Evolutionary conservation across 192 early-diverging fungal genomes (phyloP), one percentile per base, ranked within the genome.

Genomic region (Gorgonomyces haynaldii): DNA sequence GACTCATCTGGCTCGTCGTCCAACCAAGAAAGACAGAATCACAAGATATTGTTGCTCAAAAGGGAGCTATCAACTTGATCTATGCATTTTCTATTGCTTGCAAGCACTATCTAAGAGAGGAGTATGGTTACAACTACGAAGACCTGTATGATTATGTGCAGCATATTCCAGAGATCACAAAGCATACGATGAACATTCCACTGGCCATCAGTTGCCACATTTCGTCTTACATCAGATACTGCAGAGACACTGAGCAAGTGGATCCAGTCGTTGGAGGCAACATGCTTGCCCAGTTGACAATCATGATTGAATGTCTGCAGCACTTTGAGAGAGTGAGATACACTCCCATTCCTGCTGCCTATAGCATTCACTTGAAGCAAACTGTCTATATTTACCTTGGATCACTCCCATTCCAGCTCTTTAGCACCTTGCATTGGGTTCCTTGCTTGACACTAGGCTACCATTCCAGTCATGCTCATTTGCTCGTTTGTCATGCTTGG

Each of bases 351-450:
- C 92, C 90, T 12, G 49, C 85, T 35, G 85, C 88, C 4, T 93
- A 93, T 52, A 66, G 76, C n/a, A 84, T 89, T 50, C 89, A 91
- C 62, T 66, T 96, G 46, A 76, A 82, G 47, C 91, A 96, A 62
- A 80, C 79, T 17, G 58, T 89, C 20, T 62, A 73, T 1, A 58
- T 89, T 42, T 88, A 88, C 57, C 56, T 91, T 46, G 54, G 89
- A 15, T 46, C 72, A 0, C 63, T 96, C 38, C 92, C 92, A 7
- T 91, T 86, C 69, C 83, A 89, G 50, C 62, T 89, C 31, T 79
- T 86, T 15, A 34, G 49, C 19, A 51, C 57, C 53, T 29, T n/a
- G n/a, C n/a, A n/a, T n/a, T n/a, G n/a, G n/a, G n/a, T n/a, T 70
- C 20, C 22, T 47, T 10, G 32, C 45, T 3, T 27, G 65, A 1